phyloP scores from a whole-genome alignment of 768 basidiomycete genomes.

The Dictyophora rubrovolvata region DNA sequence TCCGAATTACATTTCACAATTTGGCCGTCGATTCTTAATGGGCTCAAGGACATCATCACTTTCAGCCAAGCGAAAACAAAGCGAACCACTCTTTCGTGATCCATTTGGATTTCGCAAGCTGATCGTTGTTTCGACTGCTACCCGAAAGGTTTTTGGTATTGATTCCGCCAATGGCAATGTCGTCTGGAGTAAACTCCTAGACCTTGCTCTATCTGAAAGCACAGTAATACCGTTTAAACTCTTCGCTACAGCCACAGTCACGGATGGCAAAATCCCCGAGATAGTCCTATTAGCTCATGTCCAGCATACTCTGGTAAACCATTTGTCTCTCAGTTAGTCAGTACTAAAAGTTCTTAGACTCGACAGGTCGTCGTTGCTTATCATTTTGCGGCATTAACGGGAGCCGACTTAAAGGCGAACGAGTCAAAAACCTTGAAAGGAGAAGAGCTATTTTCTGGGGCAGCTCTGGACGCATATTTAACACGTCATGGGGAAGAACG shows the following conservation, averaged over 20 bases:
- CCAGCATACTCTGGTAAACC: constrained; percentile 49
- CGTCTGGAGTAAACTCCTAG: constrained; percentile 69
- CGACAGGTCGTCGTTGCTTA: constrained; percentile 55
- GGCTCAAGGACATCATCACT: constrained; percentile 50
- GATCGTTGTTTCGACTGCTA: constrained; percentile 57
- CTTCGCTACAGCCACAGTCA: constrained; percentile 42
- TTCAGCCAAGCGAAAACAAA: constrained; percentile 19
- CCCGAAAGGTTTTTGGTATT: constrained; percentile 72
- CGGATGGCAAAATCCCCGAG: constrained; percentile 38
- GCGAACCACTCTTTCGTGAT: constrained; percentile 47
- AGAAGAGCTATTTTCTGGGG: constrained; percentile 48
- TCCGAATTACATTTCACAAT: constrained; percentile 56
- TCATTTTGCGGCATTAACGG: constrained; percentile 70
- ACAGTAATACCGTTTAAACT: constrained; percentile 49
- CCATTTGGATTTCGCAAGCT: constrained; percentile 82
- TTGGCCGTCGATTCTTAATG: constrained; percentile 60
- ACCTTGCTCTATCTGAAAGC: constrained; percentile 37
- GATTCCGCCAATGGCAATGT: constrained; percentile 71
- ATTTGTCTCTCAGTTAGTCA: constrained; percentile 5
- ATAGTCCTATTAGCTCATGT: constrained; percentile 56
- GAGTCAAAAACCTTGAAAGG: constrained; percentile 41
- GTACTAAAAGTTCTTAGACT: constrained; percentile 26
- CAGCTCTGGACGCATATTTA: constrained; percentile 48
- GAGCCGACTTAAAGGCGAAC: constrained; percentile 38
- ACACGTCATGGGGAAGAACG: constrained; percentile 33